Evolutionary conservation across 169 alveolate species (phyloP).

Genomic region (Plasmodium coatneyi): DNA sequence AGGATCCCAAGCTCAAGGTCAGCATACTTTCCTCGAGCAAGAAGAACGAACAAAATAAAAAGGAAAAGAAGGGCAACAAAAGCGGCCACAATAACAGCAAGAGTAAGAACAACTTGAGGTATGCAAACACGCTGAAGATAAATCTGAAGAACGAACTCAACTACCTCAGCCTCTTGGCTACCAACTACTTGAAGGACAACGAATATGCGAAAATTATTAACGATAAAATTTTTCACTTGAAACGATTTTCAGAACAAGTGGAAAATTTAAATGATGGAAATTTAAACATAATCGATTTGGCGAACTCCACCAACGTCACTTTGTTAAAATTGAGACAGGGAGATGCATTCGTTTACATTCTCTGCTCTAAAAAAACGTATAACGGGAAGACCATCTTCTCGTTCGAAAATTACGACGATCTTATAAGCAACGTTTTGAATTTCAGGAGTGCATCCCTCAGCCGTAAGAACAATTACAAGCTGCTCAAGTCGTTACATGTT

Average conservation of each 20-base stretch:
- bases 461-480: constrained; percentile 12
- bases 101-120: background rate
- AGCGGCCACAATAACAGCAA: background rate
- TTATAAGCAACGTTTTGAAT: constrained; percentile 47
- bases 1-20: constrained; percentile 55
- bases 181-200: constrained; percentile 37
- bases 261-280: constrained; percentile 48
- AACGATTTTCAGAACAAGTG: constrained; percentile 53
- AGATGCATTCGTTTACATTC: constrained; percentile 28
- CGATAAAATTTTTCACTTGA: constrained; percentile 30
- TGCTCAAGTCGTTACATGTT: constrained; percentile 21
- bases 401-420: constrained; percentile 57
- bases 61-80: background rate
- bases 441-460: constrained; percentile 15
- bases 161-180: constrained; percentile 35
- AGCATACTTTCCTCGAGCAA: background rate
- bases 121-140: background rate
- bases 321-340: constrained; percentile 36
- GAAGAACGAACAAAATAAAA: constrained; percentile 6
- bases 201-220: constrained; percentile 40
- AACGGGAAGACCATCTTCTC: constrained; percentile 71
- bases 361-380: constrained; percentile 50
- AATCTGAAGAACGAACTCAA: constrained; percentile 48
- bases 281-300: constrained; percentile 34
- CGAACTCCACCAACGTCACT: constrained; percentile 23